Evolutionary conservation across 805 yeast species (phyloP).

Genomic region (Yamadazyma takamatsuzukensis): DNA sequence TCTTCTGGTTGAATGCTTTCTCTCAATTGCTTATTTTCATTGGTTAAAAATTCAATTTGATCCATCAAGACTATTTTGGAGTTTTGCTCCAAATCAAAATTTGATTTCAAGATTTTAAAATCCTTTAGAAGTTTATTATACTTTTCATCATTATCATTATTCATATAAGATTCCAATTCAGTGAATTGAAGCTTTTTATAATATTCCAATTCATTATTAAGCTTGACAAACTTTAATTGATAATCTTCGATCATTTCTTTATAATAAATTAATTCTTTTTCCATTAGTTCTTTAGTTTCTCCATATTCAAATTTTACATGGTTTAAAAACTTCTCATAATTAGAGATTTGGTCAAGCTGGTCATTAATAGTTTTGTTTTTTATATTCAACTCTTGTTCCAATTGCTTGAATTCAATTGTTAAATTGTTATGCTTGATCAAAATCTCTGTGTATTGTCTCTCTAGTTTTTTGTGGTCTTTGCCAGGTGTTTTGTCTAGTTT

Average conservation of each 20-base stretch:
- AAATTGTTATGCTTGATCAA: constrained; percentile 23
- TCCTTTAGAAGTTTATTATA: constrained; percentile 30
- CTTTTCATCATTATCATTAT: constrained; percentile 8
- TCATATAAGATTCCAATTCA: constrained; percentile 5
- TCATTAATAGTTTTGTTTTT: constrained; percentile 24
- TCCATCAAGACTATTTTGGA: constrained; percentile 51
- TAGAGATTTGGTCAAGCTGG: constrained; percentile 20
- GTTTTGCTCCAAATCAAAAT: constrained; percentile 50
- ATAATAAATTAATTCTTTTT: constrained; percentile 28
- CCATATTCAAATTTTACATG: constrained; percentile 22
- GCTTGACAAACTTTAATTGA: constrained; percentile 20
- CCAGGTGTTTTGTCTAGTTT: constrained; percentile 4
- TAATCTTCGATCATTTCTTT: constrained; percentile 31
- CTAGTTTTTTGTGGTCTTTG: constrained; percentile 10
- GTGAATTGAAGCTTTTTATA: constrained; percentile 12
- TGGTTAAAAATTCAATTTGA: constrained; percentile 48
- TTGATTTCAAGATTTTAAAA: constrained; percentile 41
- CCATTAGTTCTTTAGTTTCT: constrained; percentile 23
- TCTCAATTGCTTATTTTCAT: constrained; percentile 21
- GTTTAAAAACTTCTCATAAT: constrained; percentile 26
- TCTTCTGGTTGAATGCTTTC: constrained; percentile 1
- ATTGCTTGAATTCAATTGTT: constrained; percentile 23
- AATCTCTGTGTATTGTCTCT: constrained; percentile 29
- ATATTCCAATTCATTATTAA: constrained; percentile 16
- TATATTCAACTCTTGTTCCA: constrained; percentile 27